Conservation (phyloP, 768 basidiomycete species). For the Podaxis sp. region DNA sequence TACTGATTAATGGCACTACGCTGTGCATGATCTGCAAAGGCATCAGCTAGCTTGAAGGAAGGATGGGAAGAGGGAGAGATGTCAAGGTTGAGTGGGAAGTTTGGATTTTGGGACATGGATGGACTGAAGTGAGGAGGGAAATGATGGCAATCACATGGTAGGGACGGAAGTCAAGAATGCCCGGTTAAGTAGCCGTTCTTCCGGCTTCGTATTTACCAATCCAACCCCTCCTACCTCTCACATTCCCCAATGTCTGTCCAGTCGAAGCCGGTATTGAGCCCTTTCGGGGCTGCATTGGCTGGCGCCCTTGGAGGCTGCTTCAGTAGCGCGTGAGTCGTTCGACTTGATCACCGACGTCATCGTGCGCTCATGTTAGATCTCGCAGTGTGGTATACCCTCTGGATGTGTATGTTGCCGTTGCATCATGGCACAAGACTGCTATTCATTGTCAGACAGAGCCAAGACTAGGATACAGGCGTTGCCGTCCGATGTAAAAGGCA, state of each 20-base stretch:
- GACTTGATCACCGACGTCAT: conserved; percentile 3
- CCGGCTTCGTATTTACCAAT: conserved; percentile 21
- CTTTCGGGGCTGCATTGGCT: conserved; percentile 86
- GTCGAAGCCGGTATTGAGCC: conserved; percentile 70
- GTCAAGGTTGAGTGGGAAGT: conserved; percentile 18
- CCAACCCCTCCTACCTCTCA: conserved; percentile 14
- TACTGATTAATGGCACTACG: conserved; percentile 61
- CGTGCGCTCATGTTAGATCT: neutral
- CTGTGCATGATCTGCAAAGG: conserved; percentile 41
- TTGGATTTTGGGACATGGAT: neutral
- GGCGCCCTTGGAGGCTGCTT: conserved; percentile 94
- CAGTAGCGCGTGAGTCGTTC: conserved; percentile 76
- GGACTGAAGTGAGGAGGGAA: neutral
- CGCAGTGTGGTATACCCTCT: conserved; percentile 88
- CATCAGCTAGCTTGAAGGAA: conserved; percentile 16
- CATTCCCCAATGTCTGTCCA: conserved; percentile 41
- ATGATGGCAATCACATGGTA: conserved; percentile 18
- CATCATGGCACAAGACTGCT: neutral
- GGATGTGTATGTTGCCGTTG: conserved; percentile 68
- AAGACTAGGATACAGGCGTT: conserved; percentile 95
- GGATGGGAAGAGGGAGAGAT: conserved; percentile 23
- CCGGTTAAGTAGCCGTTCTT: conserved; percentile 23
- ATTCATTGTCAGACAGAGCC: conserved; percentile 47
- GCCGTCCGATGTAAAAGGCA: conserved; percentile 43
- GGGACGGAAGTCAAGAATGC: neutral